Evolutionary conservation across 495 filamentous ascomycete genomes (phyloP), one percentile per base, ranked within the genome.

Genomic region (Pseudotulostoma volvatum): DNA sequence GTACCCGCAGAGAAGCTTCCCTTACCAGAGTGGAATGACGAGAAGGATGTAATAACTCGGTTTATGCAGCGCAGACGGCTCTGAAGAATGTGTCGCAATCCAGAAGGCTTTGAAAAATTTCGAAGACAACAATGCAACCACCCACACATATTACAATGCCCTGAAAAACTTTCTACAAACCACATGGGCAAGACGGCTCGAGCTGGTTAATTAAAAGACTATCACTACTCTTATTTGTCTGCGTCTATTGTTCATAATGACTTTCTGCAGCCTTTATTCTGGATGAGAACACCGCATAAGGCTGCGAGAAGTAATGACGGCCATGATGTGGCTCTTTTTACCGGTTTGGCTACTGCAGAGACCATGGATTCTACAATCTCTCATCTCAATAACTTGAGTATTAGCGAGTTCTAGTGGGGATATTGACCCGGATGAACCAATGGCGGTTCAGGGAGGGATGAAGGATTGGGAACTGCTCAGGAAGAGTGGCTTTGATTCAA

Each of bases 11-110:
- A 3, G 31, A 19, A 8, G n/a, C 21, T 28, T 11, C 5, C 23
- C 11, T 11, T 28, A 34, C 45, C 65, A 16, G 41, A 48, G 9
- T 64, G 59, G 61, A 42, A 46, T 3, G 41, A 49, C 20, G 31
- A 42, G 16, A 40, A 44, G 31, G 15, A 37, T n/a, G 34, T 17
- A 18, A 20, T 37, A 3, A 37, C 20, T 4, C 19, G 34, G 34
- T 34, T 34, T 34, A 5, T 34, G n/a, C n/a, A 34, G 33, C 33
- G 4, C 33, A 13, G n/a, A 14, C 4, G n/a, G 33, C 14, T 14
- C n/a, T 34, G 4, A 34, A 34, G 33, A 39, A 35, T 28, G 23
- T 28, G 23, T 5, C 11, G 23, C 23, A 11, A 28, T 28, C 11
- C 23, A 28, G 23, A 28, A 28, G 11, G 23, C 23, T 11, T 11